Evolutionary conservation across 257 asterid genomes (phyloP).

Genomic region (Craterostigma plantagineum): DNA sequence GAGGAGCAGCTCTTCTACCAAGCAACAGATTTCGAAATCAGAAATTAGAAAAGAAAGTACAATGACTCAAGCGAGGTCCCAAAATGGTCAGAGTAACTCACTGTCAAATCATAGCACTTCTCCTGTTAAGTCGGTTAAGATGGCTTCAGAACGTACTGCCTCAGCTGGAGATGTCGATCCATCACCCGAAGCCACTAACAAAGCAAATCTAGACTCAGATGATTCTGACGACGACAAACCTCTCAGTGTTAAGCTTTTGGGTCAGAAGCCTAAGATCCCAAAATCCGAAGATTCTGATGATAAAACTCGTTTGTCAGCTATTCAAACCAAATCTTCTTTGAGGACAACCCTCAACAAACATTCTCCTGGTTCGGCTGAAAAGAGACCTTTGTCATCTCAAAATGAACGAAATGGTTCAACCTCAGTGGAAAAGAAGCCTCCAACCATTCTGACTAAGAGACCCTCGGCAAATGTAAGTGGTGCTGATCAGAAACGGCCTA

Average conservation of each 20-base stretch:
- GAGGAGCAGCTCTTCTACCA: constrained; percentile 45
- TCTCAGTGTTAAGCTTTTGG: constrained; percentile 30
- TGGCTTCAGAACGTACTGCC: constrained; percentile 22
- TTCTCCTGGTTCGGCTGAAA: constrained; percentile 27
- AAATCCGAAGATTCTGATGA: constrained; percentile 75
- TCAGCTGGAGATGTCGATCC: constrained; percentile 18
- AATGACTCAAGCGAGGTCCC: constrained; percentile 24
- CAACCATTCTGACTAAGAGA: constrained; percentile 48
- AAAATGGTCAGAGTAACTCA: constrained; percentile 44
- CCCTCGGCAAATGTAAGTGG: constrained; percentile 33
- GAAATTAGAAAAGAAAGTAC: constrained; percentile 30
- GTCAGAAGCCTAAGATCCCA: constrained; percentile 21
- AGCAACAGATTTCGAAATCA: constrained; percentile 29
- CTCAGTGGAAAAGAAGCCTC: constrained; percentile 24
- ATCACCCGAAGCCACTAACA: constrained; percentile 16
- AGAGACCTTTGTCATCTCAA: constrained; percentile 27
- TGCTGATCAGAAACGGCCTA: constrained; percentile 44
- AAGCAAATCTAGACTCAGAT: constrained; percentile 23
- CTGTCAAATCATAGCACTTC: constrained; percentile 23
- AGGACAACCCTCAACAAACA: constrained; percentile 24
- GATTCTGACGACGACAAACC: constrained; percentile 88
- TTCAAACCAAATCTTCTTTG: constrained; percentile 19
- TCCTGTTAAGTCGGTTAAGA: constrained; percentile 19
- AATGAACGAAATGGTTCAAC: constrained; percentile 53
- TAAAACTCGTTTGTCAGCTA: constrained; percentile 45